A percentile compares a stretch with the other conserved stretches of the same genome.
These are phyloP conservation scores for Elongisporangium senticosum DNA, from an alignment of 352 stramenopile genomes.

Conservation along the genomic window DNA sequence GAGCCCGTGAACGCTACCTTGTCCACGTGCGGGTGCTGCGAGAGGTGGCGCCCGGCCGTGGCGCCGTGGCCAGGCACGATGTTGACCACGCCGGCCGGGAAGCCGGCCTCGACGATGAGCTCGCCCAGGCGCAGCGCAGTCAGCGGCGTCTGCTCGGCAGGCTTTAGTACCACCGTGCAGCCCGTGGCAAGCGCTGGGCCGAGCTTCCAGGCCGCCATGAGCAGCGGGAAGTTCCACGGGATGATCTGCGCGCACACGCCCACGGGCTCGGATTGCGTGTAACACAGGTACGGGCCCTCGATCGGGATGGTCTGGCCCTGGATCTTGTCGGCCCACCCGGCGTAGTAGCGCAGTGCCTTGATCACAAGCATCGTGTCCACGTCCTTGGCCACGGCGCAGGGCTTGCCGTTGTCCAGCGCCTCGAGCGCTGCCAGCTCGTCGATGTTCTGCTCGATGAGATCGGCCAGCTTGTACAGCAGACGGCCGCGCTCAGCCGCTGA, in stretches of 20 bases:
- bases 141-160: conserved; percentile 90
- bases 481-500: conserved; percentile 22
- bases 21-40: conserved; percentile 54
- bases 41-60: conserved; percentile 32
- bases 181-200: conserved; percentile 84
- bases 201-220: conserved; percentile 94
- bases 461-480: conserved; percentile 32
- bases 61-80: conserved; percentile 51
- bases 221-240: conserved; percentile 96
- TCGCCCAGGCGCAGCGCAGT: conserved; percentile 84
- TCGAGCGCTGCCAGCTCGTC: conserved; percentile 80
- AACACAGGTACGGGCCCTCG: conserved; percentile 39
- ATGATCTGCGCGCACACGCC: conserved; percentile 89
- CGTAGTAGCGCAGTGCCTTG: conserved; percentile 92
- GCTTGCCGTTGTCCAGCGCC: conserved; percentile 94
- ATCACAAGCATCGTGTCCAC: conserved; percentile 76
- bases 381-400: conserved; percentile 65
- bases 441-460: conserved; percentile 47
- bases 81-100: conserved; percentile 81
- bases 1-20: conserved; percentile 84
- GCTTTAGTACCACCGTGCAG: conserved; percentile 93
- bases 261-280: conserved; percentile 67
- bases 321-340: conserved; percentile 84
- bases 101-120: conserved; percentile 71
- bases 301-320: conserved; percentile 66